phyloP scores from a whole-genome alignment of 805 yeast genomes.

The Metschnikowia colocasiae region DNA sequence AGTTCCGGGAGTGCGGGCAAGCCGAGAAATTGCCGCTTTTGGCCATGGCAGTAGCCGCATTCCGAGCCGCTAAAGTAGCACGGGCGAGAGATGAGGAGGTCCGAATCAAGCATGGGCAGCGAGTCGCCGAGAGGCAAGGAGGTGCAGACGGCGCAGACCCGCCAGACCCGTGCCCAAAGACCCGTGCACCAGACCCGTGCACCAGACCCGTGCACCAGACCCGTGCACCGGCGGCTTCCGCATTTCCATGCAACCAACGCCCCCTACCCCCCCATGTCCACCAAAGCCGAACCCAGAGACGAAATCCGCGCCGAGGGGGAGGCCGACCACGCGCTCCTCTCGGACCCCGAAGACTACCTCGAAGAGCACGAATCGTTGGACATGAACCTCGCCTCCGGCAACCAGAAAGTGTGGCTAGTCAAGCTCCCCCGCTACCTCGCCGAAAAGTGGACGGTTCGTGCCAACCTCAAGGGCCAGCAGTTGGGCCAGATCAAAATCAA shows the following conservation, averaged over 20 bases:
- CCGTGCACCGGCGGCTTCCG: no score
- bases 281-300: constrained; percentile 4
- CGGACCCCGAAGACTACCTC: constrained; percentile 44
- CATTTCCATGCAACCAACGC: no score
- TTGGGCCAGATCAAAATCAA: constrained; percentile 78
- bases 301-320: constrained; percentile 10
- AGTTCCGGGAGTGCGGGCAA: constrained; percentile 22
- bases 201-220: no score
- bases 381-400: constrained; percentile 59
- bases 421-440: constrained; percentile 85
- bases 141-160: no score
- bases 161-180: neutral
- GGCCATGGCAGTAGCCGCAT: constrained; percentile 76
- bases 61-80: constrained; percentile 40
- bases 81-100: constrained; percentile 40
- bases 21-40: constrained; percentile 33
- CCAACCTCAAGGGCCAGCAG: constrained; percentile 63
- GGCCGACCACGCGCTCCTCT: constrained; percentile 33
- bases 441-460: constrained; percentile 68
- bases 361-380: constrained; percentile 70
- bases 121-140: neutral
- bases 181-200: constrained; percentile 4
- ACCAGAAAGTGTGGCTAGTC: constrained; percentile 86
- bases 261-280: neutral
- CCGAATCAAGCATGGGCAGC: neutral